Evolutionary conservation across 169 alveolate genomes (phyloP).

Genomic region (Amoebophrya sp.): DNA sequence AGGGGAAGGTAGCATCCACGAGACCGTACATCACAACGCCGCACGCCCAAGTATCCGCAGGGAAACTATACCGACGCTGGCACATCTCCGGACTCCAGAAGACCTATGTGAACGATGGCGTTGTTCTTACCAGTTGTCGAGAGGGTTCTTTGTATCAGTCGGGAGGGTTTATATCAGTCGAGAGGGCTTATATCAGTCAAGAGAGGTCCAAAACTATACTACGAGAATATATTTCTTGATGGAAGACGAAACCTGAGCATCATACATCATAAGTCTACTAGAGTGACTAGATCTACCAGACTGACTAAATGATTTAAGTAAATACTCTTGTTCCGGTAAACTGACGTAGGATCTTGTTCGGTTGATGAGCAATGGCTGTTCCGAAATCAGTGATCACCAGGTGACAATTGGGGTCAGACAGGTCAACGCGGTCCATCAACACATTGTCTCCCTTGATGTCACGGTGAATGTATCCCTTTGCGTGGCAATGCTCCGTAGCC

Average conservation of each 20-base stretch:
- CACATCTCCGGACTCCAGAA: not conserved
- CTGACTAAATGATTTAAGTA: too few species aligned
- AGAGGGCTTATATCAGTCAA: too few species aligned
- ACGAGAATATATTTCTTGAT: too few species aligned
- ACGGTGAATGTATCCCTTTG: not conserved
- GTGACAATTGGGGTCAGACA: not conserved
- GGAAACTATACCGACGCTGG: not conserved
- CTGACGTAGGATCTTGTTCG: not conserved
- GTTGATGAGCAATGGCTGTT: not conserved
- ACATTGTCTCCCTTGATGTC: constrained; percentile 24
- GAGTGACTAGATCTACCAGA: too few species aligned
- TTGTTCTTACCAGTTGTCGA: too few species aligned
- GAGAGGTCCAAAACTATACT: too few species aligned
- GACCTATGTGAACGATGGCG: too few species aligned
- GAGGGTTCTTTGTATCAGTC: too few species aligned
- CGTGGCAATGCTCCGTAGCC: not conserved
- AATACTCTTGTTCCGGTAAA: not conserved
- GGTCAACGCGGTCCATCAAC: not conserved
- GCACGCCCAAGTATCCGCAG: not conserved
- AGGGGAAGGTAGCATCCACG: not conserved
- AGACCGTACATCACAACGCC: not conserved
- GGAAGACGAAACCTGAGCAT: too few species aligned
- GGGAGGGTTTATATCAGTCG: too few species aligned
- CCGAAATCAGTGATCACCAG: constrained; percentile 39
- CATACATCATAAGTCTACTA: too few species aligned